A percentile compares a stretch with the other conserved stretches of the same genome.
Evolutionary conservation across 2,329 filamentous ascomycete species (phyloP).

Genomic region (Diaporthe vaccinii): DNA sequence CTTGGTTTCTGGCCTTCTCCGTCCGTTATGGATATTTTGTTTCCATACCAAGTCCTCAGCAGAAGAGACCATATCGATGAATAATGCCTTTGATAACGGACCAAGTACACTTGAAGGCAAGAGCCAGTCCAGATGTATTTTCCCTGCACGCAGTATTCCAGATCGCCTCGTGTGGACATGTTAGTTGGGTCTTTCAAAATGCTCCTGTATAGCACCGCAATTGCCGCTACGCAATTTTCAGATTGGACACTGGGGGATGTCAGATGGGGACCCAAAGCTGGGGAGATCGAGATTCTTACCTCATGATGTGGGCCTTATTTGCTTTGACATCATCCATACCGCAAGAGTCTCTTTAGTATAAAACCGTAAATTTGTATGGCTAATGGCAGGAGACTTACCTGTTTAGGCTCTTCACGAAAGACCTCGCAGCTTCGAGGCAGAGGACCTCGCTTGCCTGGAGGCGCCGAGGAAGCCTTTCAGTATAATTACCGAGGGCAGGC

Average conservation of each 20-base stretch:
- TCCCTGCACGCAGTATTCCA: neutral
- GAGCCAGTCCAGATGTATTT: neutral
- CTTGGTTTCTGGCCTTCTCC: neutral
- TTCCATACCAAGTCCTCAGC: neutral
- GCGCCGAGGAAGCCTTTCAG: neutral
- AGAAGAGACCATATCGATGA: neutral
- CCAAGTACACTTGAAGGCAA: neutral
- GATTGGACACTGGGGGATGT: neutral
- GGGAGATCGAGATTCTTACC: neutral
- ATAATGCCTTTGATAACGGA: neutral
- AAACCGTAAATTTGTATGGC: neutral
- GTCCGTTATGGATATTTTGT: neutral
- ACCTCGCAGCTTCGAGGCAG: neutral
- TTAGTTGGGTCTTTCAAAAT: neutral
- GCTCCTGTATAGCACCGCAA: neutral
- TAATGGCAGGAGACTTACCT: neutral
- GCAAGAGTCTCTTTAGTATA: neutral
- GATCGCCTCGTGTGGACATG: neutral
- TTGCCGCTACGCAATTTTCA: neutral
- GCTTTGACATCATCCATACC: conserved; percentile 1
- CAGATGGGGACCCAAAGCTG: neutral
- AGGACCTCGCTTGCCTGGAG: neutral
- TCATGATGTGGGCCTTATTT: neutral
- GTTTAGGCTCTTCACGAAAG: neutral
- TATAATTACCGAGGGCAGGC: neutral